Base-by-base conservation (phyloP, 495 filamentous ascomycete species). In the Podospora fimiseda region DNA sequence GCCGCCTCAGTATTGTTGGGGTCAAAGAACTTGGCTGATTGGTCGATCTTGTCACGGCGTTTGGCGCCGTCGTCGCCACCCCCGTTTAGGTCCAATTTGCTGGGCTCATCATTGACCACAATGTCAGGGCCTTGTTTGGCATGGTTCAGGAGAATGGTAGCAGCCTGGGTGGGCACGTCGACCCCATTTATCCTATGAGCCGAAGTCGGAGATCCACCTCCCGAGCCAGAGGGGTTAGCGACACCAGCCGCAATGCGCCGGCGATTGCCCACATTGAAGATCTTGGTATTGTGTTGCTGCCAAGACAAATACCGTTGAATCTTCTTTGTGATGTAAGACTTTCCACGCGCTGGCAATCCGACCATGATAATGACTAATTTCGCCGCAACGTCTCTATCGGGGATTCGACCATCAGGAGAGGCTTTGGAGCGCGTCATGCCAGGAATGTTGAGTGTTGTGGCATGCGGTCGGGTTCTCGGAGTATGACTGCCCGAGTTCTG, bases 301-400 rank as follows among this genome's bases (percentile, higher is more conserved):
- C 93, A 98, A 50, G 94, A 91, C 19, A 98, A 73, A 60, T 98
- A 98, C 45, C 93, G 81, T 20, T 90, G 87, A 42, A 98, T 77
- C 74, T 98, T 98, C 76, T 96, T 96, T 49, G 92, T 96, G 60
- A 98, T 90, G 70, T 98, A 98, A 51, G 90, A 95, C 71, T 98
- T 98, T 49, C 93, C 93, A 55, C 93, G 74, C 1, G 93, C 93
- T 0, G 93, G 93, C 47, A 98, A 76, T 53, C 93, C 93, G 44
- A 98, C 93, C 93, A 98, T 98, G 61, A 97, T 85, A 63, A 98
- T 93, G 60, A 96, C 90, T 59, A 97, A 75, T 74, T 98, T 98
- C 15, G 92, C 83, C 19, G 90, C 93, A 44, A 98, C 83, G 76
- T 98, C 93, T 52, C 90, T 77, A 58, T 90, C 83, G 52, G 93